These are phyloP conservation scores for Hyaloperonospora brassicae DNA, from an alignment of 352 stramenopile genomes.

Conservation along the genomic window DNA sequence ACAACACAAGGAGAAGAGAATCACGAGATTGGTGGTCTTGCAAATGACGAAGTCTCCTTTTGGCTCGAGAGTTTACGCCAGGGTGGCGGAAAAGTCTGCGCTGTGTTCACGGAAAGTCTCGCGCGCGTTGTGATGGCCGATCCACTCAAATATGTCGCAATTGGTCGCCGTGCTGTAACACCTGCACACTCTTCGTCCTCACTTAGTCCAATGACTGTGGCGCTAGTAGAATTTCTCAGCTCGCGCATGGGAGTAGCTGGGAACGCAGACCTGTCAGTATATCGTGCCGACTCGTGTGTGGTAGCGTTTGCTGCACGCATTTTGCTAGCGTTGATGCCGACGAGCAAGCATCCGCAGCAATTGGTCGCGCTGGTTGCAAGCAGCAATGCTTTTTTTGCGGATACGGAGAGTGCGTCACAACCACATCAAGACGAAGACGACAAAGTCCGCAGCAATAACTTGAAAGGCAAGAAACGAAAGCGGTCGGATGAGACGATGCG, in stretches of 20 bases:
- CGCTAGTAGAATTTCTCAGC: slow-evolving; percentile 2
- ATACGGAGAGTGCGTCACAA: slow-evolving; percentile 6
- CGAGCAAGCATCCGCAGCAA: slow-evolving; percentile 26
- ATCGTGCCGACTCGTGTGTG: slow-evolving; percentile 22
- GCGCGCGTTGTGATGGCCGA: slow-evolving; percentile 37
- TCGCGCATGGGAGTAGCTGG: no score
- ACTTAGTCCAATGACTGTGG: slow-evolving; percentile 39
- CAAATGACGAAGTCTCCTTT: slow-evolving; percentile 46
- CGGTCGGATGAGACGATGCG: slow-evolving; percentile 3
- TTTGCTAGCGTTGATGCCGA: slow-evolving; percentile 32
- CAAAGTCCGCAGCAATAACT: slow-evolving; percentile 4
- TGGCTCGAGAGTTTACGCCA: slow-evolving; percentile 58
- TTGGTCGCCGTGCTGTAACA: slow-evolving; percentile 18
- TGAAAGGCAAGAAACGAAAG: slow-evolving; percentile 21
- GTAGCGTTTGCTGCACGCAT: slow-evolving; percentile 37
- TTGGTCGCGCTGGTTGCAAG: slow-evolving; percentile 37
- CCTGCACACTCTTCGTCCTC: slow-evolving; percentile 13
- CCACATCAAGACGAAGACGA: slow-evolving; percentile 5
- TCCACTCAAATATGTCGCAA: slow-evolving; percentile 38
- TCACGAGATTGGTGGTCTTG: slow-evolving; percentile 11
- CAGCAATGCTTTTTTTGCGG: slow-evolving; percentile 12
- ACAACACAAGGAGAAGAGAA: slow-evolving; percentile 6
- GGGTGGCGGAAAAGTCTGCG: slow-evolving; percentile 27
- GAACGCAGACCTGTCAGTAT: slow-evolving; percentile 1
- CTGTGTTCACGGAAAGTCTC: slow-evolving; percentile 39